These are phyloP conservation scores for Lentinula aciculospora DNA, from an alignment of 768 basidiomycete genomes.

Conservation along the genomic window DNA sequence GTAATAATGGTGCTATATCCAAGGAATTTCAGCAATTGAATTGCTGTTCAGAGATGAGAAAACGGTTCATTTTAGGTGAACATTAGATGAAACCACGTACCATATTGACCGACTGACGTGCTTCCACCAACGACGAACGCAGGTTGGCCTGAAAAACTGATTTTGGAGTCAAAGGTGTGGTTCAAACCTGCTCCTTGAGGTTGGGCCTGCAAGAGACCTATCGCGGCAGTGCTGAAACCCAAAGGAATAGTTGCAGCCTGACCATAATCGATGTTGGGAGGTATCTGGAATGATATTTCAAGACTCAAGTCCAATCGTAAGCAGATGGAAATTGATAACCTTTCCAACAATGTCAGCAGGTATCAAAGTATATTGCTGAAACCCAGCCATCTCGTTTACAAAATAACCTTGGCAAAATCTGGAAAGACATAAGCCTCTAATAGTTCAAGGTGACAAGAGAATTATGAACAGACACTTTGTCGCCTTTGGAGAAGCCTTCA, in stretches of 20 bases:
- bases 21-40: background rate
- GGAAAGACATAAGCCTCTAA: background rate
- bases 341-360: constrained; percentile 34
- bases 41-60: background rate
- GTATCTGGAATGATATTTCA: constrained; percentile 48
- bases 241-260: constrained; percentile 44
- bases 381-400: constrained; percentile 30
- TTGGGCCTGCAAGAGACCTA: constrained; percentile 38
- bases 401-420: constrained; percentile 37
- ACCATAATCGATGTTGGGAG: constrained; percentile 39
- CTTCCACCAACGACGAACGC: constrained; percentile 44
- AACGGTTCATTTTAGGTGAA: background rate
- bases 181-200: constrained; percentile 35
- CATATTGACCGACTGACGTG: constrained; percentile 45
- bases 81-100: constrained; percentile 20
- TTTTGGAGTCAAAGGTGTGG: constrained; percentile 29
- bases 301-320: no score
- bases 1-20: constrained; percentile 23
- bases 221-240: constrained; percentile 41
- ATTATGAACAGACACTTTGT: constrained; percentile 41
- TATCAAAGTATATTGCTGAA: constrained; percentile 40
- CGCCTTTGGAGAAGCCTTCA: constrained; percentile 40
- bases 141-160: constrained; percentile 36
- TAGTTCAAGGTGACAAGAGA: background rate
- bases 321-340: constrained; percentile 26